These are phyloP conservation scores for Tephrocybe sp. DNA, from an alignment of 768 basidiomycete species.

Conservation along the genomic window DNA sequence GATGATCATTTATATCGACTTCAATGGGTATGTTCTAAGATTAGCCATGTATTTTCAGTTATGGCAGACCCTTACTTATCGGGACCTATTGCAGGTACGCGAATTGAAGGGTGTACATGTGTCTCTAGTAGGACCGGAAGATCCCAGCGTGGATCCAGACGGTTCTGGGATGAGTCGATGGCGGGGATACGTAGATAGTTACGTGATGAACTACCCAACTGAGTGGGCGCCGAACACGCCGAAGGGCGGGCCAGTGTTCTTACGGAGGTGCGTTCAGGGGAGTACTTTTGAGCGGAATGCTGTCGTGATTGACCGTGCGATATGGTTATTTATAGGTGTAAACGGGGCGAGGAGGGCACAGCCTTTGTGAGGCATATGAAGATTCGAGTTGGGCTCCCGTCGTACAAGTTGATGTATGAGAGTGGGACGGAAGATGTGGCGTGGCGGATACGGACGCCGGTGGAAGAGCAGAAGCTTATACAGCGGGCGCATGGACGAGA, in stretches of 20 bases:
- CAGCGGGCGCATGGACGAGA: constrained; percentile 44
- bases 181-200: constrained; percentile 75
- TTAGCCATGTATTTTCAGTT: constrained; percentile 13
- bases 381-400: constrained; percentile 57
- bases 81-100: constrained; percentile 44
- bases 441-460: constrained; percentile 37
- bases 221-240: constrained; percentile 60
- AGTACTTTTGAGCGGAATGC: constrained; percentile 16
- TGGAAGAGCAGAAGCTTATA: constrained; percentile 30
- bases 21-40: constrained; percentile 65
- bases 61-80: constrained; percentile 7
- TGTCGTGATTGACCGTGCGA: constrained; percentile 26
- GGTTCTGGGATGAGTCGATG: constrained; percentile 55
- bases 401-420: constrained; percentile 74
- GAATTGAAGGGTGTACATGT: constrained; percentile 57
- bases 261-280: constrained; percentile 50
- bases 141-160: constrained; percentile 64
- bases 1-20: constrained; percentile 79
- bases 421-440: constrained; percentile 60
- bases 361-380: constrained; percentile 39
- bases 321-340: constrained; percentile 51
- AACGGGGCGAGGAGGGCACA: constrained; percentile 43
- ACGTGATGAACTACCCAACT: constrained; percentile 67
- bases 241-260: constrained; percentile 44
- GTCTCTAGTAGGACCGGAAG: constrained; percentile 58